Conservation (phyloP, 176 grass and related monocot genomes). For the Eleusine coracana region DNA sequence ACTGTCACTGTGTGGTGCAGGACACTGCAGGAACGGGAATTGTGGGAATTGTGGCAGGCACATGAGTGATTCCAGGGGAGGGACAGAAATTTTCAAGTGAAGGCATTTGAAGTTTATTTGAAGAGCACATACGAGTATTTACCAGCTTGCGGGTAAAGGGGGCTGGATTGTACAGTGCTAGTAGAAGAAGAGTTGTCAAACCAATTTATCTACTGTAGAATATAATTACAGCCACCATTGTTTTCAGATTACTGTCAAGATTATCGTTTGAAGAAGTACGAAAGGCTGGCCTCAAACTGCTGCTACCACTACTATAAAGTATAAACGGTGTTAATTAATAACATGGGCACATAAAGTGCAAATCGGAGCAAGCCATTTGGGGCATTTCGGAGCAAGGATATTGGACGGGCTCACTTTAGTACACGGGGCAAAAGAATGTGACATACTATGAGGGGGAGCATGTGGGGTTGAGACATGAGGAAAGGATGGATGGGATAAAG, state of each 20-base stretch:
- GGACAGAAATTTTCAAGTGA: background rate
- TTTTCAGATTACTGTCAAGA: background rate
- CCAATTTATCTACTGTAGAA: too few relatives aligned
- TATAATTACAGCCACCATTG: background rate
- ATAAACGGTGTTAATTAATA: background rate
- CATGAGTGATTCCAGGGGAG: background rate
- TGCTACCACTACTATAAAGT: background rate
- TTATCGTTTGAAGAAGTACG: background rate
- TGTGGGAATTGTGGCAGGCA: conserved; percentile 9
- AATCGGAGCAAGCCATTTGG: background rate
- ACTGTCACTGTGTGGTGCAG: too few relatives aligned
- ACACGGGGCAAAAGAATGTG: background rate
- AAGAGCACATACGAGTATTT: too few relatives aligned
- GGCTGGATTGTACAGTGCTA: too few relatives aligned
- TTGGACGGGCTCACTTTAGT: conserved; percentile 10
- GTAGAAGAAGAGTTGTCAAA: too few relatives aligned
- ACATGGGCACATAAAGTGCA: too few relatives aligned
- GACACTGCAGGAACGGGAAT: background rate
- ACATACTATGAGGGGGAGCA: background rate
- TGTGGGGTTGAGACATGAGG: conserved; percentile 2
- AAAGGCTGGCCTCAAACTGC: background rate
- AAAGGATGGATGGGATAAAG: conserved; percentile 29
- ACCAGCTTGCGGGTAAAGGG: too few relatives aligned
- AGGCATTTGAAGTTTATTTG: too few relatives aligned
- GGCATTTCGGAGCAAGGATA: background rate